Base-by-base conservation (phyloP, 805 yeast species). In the Candida maris region DNA sequence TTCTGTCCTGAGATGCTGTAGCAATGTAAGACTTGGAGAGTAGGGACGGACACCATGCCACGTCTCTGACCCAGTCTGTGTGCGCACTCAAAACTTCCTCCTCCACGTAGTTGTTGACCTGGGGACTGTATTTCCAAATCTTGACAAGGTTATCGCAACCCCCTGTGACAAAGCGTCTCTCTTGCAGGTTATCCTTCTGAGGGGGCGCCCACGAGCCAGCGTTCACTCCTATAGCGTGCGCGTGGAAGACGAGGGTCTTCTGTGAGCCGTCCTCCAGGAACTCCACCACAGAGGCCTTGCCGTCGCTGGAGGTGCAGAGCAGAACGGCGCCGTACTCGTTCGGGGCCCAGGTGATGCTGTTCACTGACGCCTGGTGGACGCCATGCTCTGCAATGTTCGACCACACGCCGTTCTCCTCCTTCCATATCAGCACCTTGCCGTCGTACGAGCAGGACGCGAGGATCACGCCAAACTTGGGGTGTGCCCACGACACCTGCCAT, bases 401-500 rank as follows among this genome's bases (percentile, higher is more conserved):
- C 97, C 97, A 93, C 51, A 73, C 77, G 31, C 84, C 87, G 34
- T 83, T 80, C 51, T 87, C 96, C 63, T 91, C 96, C 56, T 86
- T 83, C 98, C 98, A 93, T 52, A 93, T 79, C 43, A 89, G 67
- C 13, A 86, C 97, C 54, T 84, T 84, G 37, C 98, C 98, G 58
- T 93, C 97, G 57, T 87, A 93, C 1, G 96, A 87, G 51, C 95
- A 86, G 18, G 95, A 83, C 1, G 98, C 98, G 46, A 93, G 71
- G 45, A 91, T 86, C 10, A 87, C 82, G 26, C 98, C 98, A 57
- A 91, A 93, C 61, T 91, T 91, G 21, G 98, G 98, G 59, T 93
- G 98, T 3, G 97, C 97, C 98, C 98, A 93, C 37, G 86, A 78
- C 15, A 88, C 95, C 65, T 91, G 96, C 98, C 98, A 93, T 32